A percentile compares a stretch with the other conserved stretches of the same genome.
These are phyloP conservation scores for Lentinula raphanica DNA, from an alignment of 768 basidiomycete species.

Conservation along the genomic window DNA sequence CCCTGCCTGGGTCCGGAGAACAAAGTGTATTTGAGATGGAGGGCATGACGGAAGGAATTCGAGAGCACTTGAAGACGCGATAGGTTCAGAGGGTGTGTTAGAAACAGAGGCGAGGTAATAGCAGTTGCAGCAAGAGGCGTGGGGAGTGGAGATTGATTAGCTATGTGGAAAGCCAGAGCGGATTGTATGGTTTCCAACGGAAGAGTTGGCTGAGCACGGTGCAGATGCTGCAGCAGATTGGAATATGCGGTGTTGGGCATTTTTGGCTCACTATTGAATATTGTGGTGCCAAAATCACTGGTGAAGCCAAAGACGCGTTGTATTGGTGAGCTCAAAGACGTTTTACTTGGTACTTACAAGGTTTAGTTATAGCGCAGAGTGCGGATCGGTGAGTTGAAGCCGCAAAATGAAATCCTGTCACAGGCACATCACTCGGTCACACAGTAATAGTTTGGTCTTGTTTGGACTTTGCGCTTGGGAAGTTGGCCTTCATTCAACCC, in stretches of 20 bases:
- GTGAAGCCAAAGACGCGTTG: not conserved
- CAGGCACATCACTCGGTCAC: not conserved
- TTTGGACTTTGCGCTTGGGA: not conserved
- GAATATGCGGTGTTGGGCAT: not conserved
- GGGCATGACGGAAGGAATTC: constrained; percentile 55
- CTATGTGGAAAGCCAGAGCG: not conserved
- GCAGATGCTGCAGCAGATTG: constrained; percentile 5
- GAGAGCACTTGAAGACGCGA: constrained; percentile 44
- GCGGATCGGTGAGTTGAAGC: not conserved
- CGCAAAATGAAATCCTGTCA: not conserved
- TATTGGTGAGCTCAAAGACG: not conserved
- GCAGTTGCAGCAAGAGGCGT: constrained; percentile 2
- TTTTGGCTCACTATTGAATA: not conserved
- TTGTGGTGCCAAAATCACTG: not conserved
- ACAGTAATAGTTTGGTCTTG: not conserved
- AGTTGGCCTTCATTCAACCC: constrained; percentile 1
- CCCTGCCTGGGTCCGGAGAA: constrained; percentile 28
- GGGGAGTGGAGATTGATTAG: not conserved
- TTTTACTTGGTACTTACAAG: not conserved
- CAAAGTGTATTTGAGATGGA: constrained; percentile 42
- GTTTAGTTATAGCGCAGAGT: not conserved
- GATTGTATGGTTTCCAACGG: constrained; percentile 2
- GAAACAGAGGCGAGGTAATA: constrained; percentile 35
- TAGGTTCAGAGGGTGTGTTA: constrained; percentile 38
- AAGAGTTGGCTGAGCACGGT: not conserved